A percentile compares a stretch with the other conserved stretches of the same genome.
These are phyloP conservation scores for Arachis hypogaea DNA, from an alignment of 306 rosid species.

Conservation along the genomic window DNA sequence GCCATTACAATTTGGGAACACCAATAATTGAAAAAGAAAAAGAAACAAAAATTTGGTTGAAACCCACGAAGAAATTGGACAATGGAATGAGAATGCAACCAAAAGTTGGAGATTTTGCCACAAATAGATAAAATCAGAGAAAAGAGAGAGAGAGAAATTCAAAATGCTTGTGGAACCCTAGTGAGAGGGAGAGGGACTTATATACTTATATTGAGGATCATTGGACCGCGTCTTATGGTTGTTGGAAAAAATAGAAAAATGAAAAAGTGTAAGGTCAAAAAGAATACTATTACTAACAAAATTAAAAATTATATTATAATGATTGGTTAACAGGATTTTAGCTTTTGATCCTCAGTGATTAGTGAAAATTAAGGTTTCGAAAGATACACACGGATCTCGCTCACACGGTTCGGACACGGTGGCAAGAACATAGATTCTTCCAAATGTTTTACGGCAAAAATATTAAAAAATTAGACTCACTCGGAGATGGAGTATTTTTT, in stretches of 20 bases:
- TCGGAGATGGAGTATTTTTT: too few relatives aligned
- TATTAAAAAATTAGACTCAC: too few relatives aligned
- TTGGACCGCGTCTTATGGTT: constrained; percentile 56
- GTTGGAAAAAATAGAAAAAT: constrained; percentile 30
- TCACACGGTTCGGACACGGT: constrained; percentile 44
- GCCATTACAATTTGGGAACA: not conserved
- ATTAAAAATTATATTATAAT: not conserved
- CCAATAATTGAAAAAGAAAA: not conserved
- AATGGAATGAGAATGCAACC: not conserved
- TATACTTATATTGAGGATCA: constrained; percentile 44
- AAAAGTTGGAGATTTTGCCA: constrained; percentile 20
- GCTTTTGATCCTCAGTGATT: not conserved
- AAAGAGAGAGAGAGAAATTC: not conserved
- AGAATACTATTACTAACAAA: not conserved
- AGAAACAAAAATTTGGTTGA: constrained; percentile 3
- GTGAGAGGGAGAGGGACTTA: constrained; percentile 15
- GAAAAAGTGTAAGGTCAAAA: constrained; percentile 13
- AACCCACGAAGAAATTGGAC: constrained; percentile 1
- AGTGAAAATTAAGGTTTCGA: constrained; percentile 26
- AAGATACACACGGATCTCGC: not conserved
- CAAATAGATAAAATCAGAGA: not conserved
- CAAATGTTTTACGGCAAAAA: not conserved
- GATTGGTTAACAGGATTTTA: not conserved
- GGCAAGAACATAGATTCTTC: not conserved
- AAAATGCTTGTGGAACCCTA: constrained; percentile 38